Conservation (phyloP, 2,329 filamentous ascomycete species). For the Orbilia blumenaviensis region DNA sequence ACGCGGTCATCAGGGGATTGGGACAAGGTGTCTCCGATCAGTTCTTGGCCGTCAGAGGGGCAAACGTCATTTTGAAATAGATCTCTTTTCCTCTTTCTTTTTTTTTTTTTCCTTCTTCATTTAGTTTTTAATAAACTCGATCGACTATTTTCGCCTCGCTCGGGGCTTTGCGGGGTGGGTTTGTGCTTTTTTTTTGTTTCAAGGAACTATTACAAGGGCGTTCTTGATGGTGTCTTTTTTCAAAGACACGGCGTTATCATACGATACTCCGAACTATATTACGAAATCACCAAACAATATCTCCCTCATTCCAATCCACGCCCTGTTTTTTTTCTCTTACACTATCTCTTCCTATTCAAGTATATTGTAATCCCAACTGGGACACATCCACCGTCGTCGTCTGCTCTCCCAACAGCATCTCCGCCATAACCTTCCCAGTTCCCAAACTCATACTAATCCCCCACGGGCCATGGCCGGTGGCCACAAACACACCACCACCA, state of each 20-base stretch:
- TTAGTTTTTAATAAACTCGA: neutral
- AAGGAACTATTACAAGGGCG: too few relatives aligned
- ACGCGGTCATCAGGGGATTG: constrained; percentile 79
- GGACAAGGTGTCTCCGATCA: constrained; percentile 85
- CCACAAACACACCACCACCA: constrained; percentile 72
- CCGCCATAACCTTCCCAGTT: constrained; percentile 75
- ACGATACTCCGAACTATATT: neutral
- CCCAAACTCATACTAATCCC: constrained; percentile 73
- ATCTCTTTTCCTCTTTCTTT: neutral
- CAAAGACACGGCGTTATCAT: neutral
- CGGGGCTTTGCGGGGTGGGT: neutral
- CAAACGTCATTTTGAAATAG: constrained; percentile 92
- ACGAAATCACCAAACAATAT: neutral
- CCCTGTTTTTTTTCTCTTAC: neutral
- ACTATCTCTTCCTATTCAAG: neutral
- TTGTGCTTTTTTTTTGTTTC: too few relatives aligned
- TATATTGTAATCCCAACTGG: constrained; percentile 62
- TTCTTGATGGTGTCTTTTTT: constrained; percentile 6
- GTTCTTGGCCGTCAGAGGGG: constrained; percentile 87
- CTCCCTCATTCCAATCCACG: neutral
- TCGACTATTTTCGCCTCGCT: neutral
- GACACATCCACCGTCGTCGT: constrained; percentile 71
- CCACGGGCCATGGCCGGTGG: constrained; percentile 80
- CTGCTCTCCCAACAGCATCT: constrained; percentile 71
- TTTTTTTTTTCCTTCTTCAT: constrained; percentile 13